Evolutionary conservation across 805 yeast genomes (phyloP), one percentile per base, ranked within the genome.

Genomic region (Lipomyces spencermartinsiae): DNA sequence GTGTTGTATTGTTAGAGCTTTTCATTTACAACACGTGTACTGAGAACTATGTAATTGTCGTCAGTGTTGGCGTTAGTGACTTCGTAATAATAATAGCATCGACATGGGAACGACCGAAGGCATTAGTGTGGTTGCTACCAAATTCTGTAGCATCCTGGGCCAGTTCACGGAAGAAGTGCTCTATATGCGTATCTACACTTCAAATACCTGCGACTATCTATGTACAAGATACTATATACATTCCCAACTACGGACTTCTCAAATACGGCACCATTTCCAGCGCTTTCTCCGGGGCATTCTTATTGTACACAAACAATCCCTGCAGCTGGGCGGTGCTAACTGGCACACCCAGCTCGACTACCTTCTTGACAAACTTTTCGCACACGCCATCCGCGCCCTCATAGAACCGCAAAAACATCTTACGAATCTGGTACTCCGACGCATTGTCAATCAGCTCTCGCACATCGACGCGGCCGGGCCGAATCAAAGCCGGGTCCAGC

Each of bases 391-490:
- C 77, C 61, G 83, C 80, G 58, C 78, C 80, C 58, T 88, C 91
- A 77, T 94, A 95, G 80, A 95, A 95, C 68, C 97, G 85, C 81
- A 88, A 74, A 78, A 95, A 95, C 98, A 95, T 93, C 67, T 86
- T 80, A 67, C 84, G 82, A 37, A 92, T 89, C 81, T 95, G 99
- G 76, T 84, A 84, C 55, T 86, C 86, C 0, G 94, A 84, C n/a
- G 98, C 98, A 78, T 94, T 91, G 72, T 91, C 95, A 53, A 95
- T 86, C 74, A 89, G 81, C 25, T 88, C 89, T 79, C 92, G 92
- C 78, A 84, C 88, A 77, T 95, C 99, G 39, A 95, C 89, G 79
- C 99, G 84, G 1, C 99, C 99, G 0, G 99, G 99, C 72, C 99
- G 84, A 77, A 95, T 80, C 57, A 95, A 84, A 0, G 99, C 99